Conservation (phyloP, 2,329 filamentous ascomycete genomes). For the Fusarium gaditjirri region DNA sequence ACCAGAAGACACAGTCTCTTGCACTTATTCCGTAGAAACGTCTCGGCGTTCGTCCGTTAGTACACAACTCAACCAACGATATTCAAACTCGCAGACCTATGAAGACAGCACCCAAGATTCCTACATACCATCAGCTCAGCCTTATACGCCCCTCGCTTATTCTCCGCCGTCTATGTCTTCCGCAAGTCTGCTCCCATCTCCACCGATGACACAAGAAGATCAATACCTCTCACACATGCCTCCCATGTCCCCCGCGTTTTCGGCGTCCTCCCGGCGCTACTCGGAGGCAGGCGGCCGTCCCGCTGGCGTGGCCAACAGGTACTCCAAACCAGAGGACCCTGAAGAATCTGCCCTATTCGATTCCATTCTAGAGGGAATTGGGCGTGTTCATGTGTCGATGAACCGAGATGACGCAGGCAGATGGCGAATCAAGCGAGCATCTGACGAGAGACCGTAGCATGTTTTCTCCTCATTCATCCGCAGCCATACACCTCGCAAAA, state of each 20-base stretch:
- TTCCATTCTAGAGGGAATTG: conserved; percentile 52
- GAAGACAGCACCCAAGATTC: conserved; percentile 11
- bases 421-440: conserved; percentile 52
- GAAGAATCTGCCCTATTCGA: conserved; percentile 49
- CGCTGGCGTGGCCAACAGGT: neutral
- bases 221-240: conserved; percentile 8
- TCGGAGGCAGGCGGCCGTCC: neutral
- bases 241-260: conserved; percentile 17
- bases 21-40: conserved; percentile 1
- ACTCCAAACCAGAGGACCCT: conserved; percentile 14
- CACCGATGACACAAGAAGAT: conserved; percentile 35
- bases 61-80: neutral
- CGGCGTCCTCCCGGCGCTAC: neutral
- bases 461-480: neutral
- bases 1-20: conserved; percentile 12
- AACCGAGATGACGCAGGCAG: conserved; percentile 52
- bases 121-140: conserved; percentile 43
- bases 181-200: conserved; percentile 37
- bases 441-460: conserved; percentile 33
- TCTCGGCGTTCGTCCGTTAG: neutral
- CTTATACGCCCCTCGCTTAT: conserved; percentile 21
- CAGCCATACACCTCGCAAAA: neutral
- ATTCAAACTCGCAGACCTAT: conserved; percentile 5
- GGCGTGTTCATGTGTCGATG: conserved; percentile 50
- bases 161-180: conserved; percentile 32